phyloP scores from a whole-genome alignment of 768 basidiomycete genomes.

The Leccinum subgranulosum region DNA sequence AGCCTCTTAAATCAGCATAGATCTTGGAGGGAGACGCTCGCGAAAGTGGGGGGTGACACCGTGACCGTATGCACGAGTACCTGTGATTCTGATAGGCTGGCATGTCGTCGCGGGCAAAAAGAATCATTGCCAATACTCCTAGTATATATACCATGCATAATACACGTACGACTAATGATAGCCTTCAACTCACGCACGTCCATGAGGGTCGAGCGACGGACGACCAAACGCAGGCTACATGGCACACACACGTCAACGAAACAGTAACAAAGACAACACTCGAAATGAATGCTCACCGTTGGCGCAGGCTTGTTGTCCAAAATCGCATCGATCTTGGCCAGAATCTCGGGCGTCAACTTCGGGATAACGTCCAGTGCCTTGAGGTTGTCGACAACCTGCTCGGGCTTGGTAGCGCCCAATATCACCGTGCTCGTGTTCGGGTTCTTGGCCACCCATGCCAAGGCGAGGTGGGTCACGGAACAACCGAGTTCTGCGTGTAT shows the following conservation, averaged over 20 bases:
- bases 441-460: constrained; percentile 55
- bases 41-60: too few species aligned
- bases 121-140: neutral
- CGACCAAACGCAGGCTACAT: constrained; percentile 27
- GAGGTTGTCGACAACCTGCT: constrained; percentile 48
- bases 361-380: constrained; percentile 51
- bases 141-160: neutral
- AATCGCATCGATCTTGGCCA: constrained; percentile 51
- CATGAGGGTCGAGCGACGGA: constrained; percentile 27
- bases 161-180: neutral
- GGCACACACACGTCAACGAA: neutral
- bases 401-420: constrained; percentile 46
- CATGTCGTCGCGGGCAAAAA: neutral
- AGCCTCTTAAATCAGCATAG: too few species aligned
- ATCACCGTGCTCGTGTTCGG: constrained; percentile 48
- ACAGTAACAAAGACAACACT: neutral
- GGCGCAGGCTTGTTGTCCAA: constrained; percentile 39
- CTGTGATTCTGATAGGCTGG: neutral
- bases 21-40: too few species aligned
- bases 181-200: constrained; percentile 16
- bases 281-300: constrained; percentile 22
- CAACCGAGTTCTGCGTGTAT: constrained; percentile 39
- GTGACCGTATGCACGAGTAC: too few species aligned
- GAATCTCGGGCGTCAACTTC: constrained; percentile 50
- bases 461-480: constrained; percentile 47